Evolutionary conservation across 768 basidiomycete genomes (phyloP), one percentile per base, ranked within the genome.

Genomic region (Lactifluus subvellereus): DNA sequence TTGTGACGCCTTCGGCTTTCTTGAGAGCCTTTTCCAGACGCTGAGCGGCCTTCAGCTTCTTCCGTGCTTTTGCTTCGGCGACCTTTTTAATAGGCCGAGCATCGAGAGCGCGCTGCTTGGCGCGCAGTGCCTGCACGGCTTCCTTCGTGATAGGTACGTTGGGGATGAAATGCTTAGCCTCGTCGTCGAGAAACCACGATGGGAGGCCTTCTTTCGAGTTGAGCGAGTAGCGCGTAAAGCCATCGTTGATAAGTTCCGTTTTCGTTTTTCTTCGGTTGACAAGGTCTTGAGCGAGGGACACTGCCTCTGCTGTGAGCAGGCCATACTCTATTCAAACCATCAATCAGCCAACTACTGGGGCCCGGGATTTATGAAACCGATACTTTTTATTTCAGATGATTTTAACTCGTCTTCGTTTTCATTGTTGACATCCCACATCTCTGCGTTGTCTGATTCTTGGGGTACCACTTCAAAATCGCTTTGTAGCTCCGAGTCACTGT

Each of bases 11-110:
- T 70, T 98, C 94, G 2, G 95, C 97, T 75, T 94, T 98, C 78
- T 92, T 96, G 82, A 92, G 84, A 10, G 93, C 91, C 74, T 93
- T 96, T 69, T 95, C 92, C 13, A 98, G 76, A 52, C 86, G 81
- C 67, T 90, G 89, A 13, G 83, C 80, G 11, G 94, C 92, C 75
- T 87, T 92, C 72, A 91, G 77, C 77, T 98, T 98, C 77, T 99
- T 99, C 65, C 97, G 84, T 33, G 93, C 94, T 74, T 98, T 98
- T 14, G 97, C 97, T 76, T 98, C 97, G 9, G 96, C 97, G 7
- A 98, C 84, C 79, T 99, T 99, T 78, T 97, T 98, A 77, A 99
- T 98, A 18, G 97, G 97, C 30, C 97, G 85, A 1, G 96, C 94
- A 72, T 99, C 94, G 54, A 99, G 79, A 14, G 94, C 91, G 13